A percentile compares a stretch with the other conserved stretches of the same genome.
Conservation (phyloP, 805 yeast species). For the Wickerhamomyces ciferrii region DNA sequence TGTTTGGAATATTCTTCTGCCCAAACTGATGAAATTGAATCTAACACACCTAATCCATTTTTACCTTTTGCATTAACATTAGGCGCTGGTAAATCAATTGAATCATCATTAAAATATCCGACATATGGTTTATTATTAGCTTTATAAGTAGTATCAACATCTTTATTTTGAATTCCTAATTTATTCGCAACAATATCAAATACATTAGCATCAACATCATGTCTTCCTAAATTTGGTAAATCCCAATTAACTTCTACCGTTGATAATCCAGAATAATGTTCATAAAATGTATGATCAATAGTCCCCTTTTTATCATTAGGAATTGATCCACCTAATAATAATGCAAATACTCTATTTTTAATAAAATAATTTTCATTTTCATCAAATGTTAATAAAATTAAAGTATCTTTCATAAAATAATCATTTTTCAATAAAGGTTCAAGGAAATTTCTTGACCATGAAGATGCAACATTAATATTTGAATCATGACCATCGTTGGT, state of each 20-base stretch:
- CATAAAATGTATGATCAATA: slow-evolving; percentile 41
- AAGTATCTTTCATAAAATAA: slow-evolving; percentile 41
- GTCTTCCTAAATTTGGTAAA: slow-evolving; percentile 43
- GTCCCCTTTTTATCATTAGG: slow-evolving; percentile 37
- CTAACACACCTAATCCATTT: slow-evolving; percentile 28
- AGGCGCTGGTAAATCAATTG: slow-evolving; percentile 29
- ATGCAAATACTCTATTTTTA: slow-evolving; percentile 39
- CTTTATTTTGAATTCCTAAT: slow-evolving; percentile 24
- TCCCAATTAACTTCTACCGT: slow-evolving; percentile 47
- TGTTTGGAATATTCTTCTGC: slow-evolving; percentile 22
- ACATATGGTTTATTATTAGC: slow-evolving; percentile 27
- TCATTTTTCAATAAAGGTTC: slow-evolving; percentile 37
- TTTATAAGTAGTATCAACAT: slow-evolving; percentile 27
- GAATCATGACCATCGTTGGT: slow-evolving; percentile 48
- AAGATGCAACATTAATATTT: slow-evolving; percentile 38
- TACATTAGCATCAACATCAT: slow-evolving; percentile 45
- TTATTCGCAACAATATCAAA: slow-evolving; percentile 35
- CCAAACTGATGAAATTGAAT: slow-evolving; percentile 29
- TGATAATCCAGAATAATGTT: slow-evolving; percentile 47
- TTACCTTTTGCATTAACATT: slow-evolving; percentile 28
- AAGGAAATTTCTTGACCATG: slow-evolving; percentile 40
- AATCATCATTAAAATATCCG: slow-evolving; percentile 27
- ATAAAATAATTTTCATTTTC: slow-evolving; percentile 38
- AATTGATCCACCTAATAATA: slow-evolving; percentile 43
- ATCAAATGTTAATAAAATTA: slow-evolving; percentile 44